Evolutionary conservation across 805 yeast genomes (phyloP).

Genomic region (Lipomyces chichibuensis): DNA sequence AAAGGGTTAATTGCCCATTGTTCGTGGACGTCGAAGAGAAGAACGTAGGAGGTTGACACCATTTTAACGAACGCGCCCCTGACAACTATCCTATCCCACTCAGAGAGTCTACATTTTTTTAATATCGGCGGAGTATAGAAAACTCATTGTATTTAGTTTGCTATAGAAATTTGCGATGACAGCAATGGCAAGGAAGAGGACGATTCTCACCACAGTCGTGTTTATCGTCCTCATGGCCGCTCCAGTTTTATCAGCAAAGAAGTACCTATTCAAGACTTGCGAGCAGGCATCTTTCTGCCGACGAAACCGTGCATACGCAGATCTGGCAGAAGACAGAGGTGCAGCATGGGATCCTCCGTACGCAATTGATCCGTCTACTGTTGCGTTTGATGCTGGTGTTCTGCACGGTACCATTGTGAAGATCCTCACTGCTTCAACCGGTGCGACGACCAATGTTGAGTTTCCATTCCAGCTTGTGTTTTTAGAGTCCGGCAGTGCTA

Average conservation of each 20-base stretch:
- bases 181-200: neutral
- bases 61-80: neutral
- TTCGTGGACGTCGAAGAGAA: too few relatives aligned
- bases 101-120: too few relatives aligned
- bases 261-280: conserved; percentile 66
- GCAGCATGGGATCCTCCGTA: conserved; percentile 48
- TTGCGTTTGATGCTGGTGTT: conserved; percentile 43
- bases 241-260: conserved; percentile 35
- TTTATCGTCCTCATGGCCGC: conserved; percentile 12
- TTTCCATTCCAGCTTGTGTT: conserved; percentile 64
- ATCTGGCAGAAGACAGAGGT: conserved; percentile 41
- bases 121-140: neutral
- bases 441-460: conserved; percentile 38
- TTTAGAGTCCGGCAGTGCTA: conserved; percentile 59
- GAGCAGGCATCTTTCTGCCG: conserved; percentile 73
- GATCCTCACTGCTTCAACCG: conserved; percentile 16
- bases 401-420: conserved; percentile 57
- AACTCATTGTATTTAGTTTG: neutral
- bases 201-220: conserved; percentile 2
- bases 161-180: neutral
- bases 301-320: conserved; percentile 69
- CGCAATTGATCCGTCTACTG: conserved; percentile 45
- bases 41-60: too few relatives aligned
- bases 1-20: too few relatives aligned
- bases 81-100: neutral